Evolutionary conservation across 176 grass and related monocot genomes (phyloP).

Genomic region (Paspalum vaginatum): DNA sequence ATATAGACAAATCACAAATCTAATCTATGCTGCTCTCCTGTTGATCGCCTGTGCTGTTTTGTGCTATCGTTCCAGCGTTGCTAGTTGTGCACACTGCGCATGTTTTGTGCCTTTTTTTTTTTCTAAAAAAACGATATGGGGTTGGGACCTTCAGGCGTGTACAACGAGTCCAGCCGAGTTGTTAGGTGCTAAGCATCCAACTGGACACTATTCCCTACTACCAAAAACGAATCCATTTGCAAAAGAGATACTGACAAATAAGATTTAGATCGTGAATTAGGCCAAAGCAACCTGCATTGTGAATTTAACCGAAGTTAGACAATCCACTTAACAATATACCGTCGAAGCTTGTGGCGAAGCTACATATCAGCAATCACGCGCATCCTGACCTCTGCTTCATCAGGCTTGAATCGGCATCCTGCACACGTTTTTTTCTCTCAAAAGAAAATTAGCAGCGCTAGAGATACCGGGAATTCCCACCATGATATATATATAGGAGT

Average conservation of each 20-base stretch:
- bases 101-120: no score
- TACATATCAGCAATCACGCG: neutral
- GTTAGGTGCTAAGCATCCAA: neutral
- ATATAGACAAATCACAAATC: neutral
- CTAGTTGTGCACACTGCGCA: neutral
- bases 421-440: neutral
- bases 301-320: neutral
- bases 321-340: neutral
- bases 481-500: no score
- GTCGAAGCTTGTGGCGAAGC: neutral
- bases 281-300: neutral
- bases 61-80: neutral
- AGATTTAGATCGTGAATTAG: neutral
- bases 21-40: neutral
- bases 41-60: neutral
- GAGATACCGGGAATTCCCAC: no score
- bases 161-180: neutral
- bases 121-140: neutral
- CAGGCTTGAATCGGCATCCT: constrained; percentile 19
- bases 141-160: neutral
- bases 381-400: neutral
- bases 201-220: neutral
- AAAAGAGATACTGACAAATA: neutral
- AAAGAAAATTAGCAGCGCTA: no score
- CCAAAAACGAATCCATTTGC: neutral